phyloP scores from a whole-genome alignment of 352 stramenopile genomes.

The Globisporangium iwayamae region DNA sequence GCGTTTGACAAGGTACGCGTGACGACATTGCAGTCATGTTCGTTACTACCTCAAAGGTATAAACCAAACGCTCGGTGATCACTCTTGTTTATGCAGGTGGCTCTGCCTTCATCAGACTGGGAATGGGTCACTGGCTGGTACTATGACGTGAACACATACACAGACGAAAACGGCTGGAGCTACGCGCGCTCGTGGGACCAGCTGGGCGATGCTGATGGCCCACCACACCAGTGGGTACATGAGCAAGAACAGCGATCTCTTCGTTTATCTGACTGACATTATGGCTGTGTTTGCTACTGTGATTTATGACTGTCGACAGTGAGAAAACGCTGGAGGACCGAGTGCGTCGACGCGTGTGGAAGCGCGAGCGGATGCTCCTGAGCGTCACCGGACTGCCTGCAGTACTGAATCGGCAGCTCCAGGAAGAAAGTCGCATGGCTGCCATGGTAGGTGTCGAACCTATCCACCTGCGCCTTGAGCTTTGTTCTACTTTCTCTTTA shows the following conservation, averaged over 20 bases:
- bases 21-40: neutral
- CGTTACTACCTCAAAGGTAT: neutral
- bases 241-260: neutral
- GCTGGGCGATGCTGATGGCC: constrained; percentile 17
- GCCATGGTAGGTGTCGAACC: constrained; percentile 22
- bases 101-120: constrained; percentile 50
- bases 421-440: constrained; percentile 28
- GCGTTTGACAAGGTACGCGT: constrained; percentile 40
- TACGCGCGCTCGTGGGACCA: constrained; percentile 44
- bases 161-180: constrained; percentile 50
- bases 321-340: constrained; percentile 30
- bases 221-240: constrained; percentile 12
- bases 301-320: constrained; percentile 16
- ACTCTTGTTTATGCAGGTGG: constrained; percentile 23
- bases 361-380: constrained; percentile 49
- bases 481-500: neutral
- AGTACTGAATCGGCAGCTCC: constrained; percentile 23
- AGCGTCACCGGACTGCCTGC: constrained; percentile 28
- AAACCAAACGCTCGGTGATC: neutral
- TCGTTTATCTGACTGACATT: neutral
- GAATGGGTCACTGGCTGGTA: constrained; percentile 57
- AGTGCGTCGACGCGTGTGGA: constrained; percentile 55
- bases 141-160: constrained; percentile 38
- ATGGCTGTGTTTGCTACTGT: neutral
- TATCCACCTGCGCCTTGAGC: too few relatives aligned